Evolutionary conservation across 805 yeast genomes (phyloP).

Genomic region (Candida chilensis): DNA sequence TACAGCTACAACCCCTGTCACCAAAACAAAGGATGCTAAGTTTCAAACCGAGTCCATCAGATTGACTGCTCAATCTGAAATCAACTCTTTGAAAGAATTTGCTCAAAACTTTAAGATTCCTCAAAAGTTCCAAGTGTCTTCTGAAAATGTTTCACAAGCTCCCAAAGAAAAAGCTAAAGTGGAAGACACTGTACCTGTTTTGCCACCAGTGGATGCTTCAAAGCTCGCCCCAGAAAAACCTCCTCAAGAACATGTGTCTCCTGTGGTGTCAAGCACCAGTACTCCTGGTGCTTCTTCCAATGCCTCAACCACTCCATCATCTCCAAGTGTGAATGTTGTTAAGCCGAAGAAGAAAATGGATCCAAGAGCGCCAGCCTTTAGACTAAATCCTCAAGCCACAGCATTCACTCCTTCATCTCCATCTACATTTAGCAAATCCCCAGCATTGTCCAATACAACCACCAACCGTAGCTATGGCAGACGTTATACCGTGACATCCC

Average conservation of each 20-base stretch:
- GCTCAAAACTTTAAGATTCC: slow-evolving; percentile 76
- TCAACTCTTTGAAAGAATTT: slow-evolving; percentile 66
- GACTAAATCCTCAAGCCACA: slow-evolving; percentile 62
- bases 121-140: slow-evolving; percentile 16
- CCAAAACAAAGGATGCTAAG: background rate
- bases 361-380: slow-evolving; percentile 52
- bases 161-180: slow-evolving; percentile 60
- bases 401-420: slow-evolving; percentile 44
- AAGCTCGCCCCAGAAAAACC: background rate
- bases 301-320: background rate
- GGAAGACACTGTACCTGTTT: slow-evolving; percentile 33
- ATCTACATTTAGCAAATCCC: slow-evolving; percentile 2
- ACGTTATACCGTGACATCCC: slow-evolving; percentile 5
- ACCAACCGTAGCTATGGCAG: slow-evolving; percentile 1
- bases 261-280: slow-evolving; percentile 4
- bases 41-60: slow-evolving; percentile 26
- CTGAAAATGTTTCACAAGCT: slow-evolving; percentile 6
- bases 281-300: slow-evolving; percentile 1
- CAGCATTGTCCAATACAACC: slow-evolving; percentile 1
- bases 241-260: slow-evolving; percentile 6
- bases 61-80: slow-evolving; percentile 48
- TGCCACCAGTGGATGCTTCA: slow-evolving; percentile 1
- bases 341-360: slow-evolving; percentile 39
- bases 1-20: slow-evolving; percentile 6
- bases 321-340: slow-evolving; percentile 1